Percentiles rank a stretch among this genome's conserved stretches.
Conservation (phyloP, 345 rosid genomes). For the Diplotaxis tenuifolia region DNA sequence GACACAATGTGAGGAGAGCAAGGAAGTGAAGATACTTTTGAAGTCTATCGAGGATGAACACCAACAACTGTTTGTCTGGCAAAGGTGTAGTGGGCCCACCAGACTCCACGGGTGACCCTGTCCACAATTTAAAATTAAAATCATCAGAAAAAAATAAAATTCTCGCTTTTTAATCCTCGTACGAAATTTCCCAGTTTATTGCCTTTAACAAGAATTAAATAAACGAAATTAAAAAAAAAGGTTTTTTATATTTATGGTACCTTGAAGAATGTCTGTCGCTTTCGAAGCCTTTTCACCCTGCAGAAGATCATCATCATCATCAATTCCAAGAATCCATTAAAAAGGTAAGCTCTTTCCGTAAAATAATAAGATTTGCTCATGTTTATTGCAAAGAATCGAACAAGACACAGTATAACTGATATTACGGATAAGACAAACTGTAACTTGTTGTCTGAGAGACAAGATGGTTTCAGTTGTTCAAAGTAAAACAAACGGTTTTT, state of each 20-base stretch:
- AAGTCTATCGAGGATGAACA: conserved; percentile 98
- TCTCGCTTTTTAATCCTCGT: conserved; percentile 37
- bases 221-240: conserved; percentile 5
- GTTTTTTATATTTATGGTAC: conserved; percentile 32
- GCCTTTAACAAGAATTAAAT: conserved; percentile 47
- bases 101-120: conserved; percentile 75
- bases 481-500: conserved; percentile 15
- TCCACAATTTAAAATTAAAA: conserved; percentile 48
- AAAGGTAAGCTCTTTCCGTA: conserved; percentile 13
- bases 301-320: conserved; percentile 40
- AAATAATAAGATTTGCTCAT: conserved; percentile 10
- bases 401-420: conserved; percentile 40
- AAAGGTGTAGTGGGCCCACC: conserved; percentile 89
- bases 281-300: conserved; percentile 78
- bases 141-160: conserved; percentile 4
- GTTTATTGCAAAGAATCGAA: conserved; percentile 26
- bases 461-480: conserved; percentile 45
- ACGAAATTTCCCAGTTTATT: conserved; percentile 20
- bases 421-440: conserved; percentile 64
- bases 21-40: conserved; percentile 68
- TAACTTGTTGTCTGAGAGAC: conserved; percentile 54
- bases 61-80: conserved; percentile 97
- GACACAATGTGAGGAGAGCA: not conserved
- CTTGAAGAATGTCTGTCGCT: conserved; percentile 82
- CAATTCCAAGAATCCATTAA: conserved; percentile 25